These are phyloP conservation scores for Cyberlindnera mrakii DNA, from an alignment of 805 yeast genomes.

Conservation along the genomic window DNA sequence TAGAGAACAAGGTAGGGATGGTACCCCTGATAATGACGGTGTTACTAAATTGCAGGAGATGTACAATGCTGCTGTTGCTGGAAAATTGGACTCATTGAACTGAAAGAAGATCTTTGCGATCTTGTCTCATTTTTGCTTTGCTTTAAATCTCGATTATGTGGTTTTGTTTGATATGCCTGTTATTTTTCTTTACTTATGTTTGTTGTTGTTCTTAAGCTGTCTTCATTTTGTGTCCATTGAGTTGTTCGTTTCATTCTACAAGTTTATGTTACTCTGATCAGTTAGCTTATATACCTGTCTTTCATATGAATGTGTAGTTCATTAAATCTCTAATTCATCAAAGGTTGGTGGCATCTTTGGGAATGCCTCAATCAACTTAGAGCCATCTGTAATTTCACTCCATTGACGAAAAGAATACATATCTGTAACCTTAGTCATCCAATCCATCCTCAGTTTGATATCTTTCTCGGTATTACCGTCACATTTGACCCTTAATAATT, in stretches of 20 bases:
- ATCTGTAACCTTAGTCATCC: constrained; percentile 66
- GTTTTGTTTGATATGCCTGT: not conserved
- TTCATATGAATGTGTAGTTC: not conserved
- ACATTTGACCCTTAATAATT: constrained; percentile 38
- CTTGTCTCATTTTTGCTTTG: too few species aligned
- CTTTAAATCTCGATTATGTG: not conserved
- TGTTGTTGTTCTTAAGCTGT: not conserved
- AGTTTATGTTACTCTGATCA: not conserved
- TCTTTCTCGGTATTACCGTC: constrained; percentile 40
- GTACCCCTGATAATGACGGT: constrained; percentile 3
- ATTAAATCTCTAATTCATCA: constrained; percentile 3
- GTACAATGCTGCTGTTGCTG: constrained; percentile 24
- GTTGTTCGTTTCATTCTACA: not conserved
- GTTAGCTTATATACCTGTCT: not conserved
- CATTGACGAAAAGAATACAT: constrained; percentile 51
- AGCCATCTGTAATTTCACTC: constrained; percentile 37
- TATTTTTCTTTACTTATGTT: not conserved
- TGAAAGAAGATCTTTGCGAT: not conserved
- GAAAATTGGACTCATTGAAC: constrained; percentile 20
- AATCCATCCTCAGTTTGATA: constrained; percentile 60
- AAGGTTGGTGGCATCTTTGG: constrained; percentile 44
- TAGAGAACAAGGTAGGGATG: not conserved
- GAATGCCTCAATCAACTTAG: constrained; percentile 24
- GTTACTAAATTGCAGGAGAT: constrained; percentile 20
- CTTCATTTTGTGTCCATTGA: too few species aligned